A percentile compares a stretch with the other conserved stretches of the same genome.
phyloP scores from a whole-genome alignment of 192 early-diverging fungal species.

The Umbelopsis isabellina region DNA sequence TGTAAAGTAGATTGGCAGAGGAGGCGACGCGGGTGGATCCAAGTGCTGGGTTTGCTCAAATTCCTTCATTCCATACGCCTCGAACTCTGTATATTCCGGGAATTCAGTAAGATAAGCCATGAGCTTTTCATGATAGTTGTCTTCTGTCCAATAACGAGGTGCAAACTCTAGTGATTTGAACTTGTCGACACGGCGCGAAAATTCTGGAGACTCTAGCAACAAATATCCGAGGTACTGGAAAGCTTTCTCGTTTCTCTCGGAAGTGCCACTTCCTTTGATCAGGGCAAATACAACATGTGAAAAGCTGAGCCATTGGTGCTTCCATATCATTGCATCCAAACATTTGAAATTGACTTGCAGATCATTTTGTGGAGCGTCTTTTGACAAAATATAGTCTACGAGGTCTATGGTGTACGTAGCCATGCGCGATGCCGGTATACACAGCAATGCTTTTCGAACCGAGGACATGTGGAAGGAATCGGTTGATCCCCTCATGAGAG shows the following conservation, averaged over 20 bases:
- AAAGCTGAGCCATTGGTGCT: conserved; percentile 66
- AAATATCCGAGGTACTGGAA: conserved; percentile 55
- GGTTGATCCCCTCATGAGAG: conserved; percentile 45
- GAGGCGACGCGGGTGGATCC: conserved; percentile 60
- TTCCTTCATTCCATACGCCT: conserved; percentile 58
- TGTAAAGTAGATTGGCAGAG: conserved; percentile 74
- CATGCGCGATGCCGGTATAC: conserved; percentile 73
- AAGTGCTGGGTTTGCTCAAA: conserved; percentile 45
- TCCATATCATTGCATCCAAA: conserved; percentile 74
- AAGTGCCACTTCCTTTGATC: conserved; percentile 59
- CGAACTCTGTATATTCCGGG: conserved; percentile 78
- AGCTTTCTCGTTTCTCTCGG: conserved; percentile 49
- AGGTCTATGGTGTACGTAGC: conserved; percentile 68
- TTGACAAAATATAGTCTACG: conserved; percentile 63
- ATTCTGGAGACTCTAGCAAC: conserved; percentile 54
- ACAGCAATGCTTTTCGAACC: conserved; percentile 66
- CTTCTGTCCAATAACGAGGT: conserved; percentile 73
- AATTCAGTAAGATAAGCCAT: conserved; percentile 62
- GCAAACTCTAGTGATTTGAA: conserved; percentile 69
- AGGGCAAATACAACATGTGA: conserved; percentile 74
- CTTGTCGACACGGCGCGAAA: conserved; percentile 56
- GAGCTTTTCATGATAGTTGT: conserved; percentile 66
- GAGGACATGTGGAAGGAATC: conserved; percentile 37
- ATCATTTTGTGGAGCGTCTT: conserved; percentile 26
- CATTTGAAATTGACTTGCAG: conserved; percentile 31